A percentile compares a stretch with the other conserved stretches of the same genome.
Evolutionary conservation across 495 filamentous ascomycete genomes (phyloP).

Genomic region (Neurospora sp.): DNA sequence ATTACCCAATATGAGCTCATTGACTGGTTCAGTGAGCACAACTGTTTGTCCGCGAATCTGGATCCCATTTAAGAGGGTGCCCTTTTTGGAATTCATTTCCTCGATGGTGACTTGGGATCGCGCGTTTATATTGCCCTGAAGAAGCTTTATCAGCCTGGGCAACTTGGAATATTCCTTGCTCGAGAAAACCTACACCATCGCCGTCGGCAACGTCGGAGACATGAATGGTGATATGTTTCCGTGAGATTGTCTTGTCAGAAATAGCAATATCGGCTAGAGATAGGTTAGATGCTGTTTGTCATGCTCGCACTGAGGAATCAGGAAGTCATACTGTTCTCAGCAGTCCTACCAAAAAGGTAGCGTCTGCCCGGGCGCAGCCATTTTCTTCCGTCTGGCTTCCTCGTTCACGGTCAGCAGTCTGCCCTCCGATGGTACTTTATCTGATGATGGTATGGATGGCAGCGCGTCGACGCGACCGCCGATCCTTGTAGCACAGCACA

Average conservation of each 20-base stretch:
- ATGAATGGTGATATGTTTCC: constrained; percentile 74
- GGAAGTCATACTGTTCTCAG: constrained; percentile 33
- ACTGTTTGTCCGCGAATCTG: constrained; percentile 49
- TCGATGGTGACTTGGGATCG: constrained; percentile 56
- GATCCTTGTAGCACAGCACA: background rate
- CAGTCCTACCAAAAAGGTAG: constrained; percentile 67
- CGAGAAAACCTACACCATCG: constrained; percentile 51
- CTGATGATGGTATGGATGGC: background rate
- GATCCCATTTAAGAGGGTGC: constrained; percentile 66
- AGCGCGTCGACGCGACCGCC: background rate
- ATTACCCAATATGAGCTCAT: constrained; percentile 57
- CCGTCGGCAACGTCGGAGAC: constrained; percentile 55
- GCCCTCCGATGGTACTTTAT: background rate
- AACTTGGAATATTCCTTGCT: background rate
- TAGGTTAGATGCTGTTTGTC: constrained; percentile 8
- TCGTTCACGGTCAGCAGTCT: background rate
- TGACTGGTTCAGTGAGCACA: constrained; percentile 43
- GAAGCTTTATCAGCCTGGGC: background rate
- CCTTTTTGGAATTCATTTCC: constrained; percentile 67
- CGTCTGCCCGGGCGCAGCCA: constrained; percentile 77
- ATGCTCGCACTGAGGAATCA: background rate
- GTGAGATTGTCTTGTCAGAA: constrained; percentile 71
- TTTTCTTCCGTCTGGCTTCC: constrained; percentile 47
- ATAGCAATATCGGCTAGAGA: constrained; percentile 44
- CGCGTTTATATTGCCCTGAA: constrained; percentile 47